phyloP scores from a whole-genome alignment of 2,329 filamentous ascomycete species.

The Paracoccidioides brasiliensis region DNA sequence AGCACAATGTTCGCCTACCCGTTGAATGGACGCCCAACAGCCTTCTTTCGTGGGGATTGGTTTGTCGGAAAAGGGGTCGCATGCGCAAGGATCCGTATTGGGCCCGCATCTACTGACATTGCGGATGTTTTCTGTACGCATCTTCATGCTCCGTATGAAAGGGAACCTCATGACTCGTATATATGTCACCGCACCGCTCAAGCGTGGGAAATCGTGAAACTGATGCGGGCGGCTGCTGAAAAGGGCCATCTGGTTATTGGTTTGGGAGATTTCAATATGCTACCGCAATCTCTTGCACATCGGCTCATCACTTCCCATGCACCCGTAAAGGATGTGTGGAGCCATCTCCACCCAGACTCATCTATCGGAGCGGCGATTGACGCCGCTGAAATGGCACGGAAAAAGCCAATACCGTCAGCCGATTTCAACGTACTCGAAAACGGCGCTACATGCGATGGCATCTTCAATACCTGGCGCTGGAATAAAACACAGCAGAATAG shows the following conservation, averaged over 20 bases:
- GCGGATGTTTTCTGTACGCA: constrained; percentile 90
- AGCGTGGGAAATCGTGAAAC: constrained; percentile 86
- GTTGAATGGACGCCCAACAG: constrained; percentile 85
- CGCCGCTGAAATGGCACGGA: constrained; percentile 51
- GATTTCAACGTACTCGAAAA: constrained; percentile 67
- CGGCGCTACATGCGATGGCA: constrained; percentile 74
- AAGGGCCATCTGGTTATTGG: constrained; percentile 73
- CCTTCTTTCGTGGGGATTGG: constrained; percentile 92
- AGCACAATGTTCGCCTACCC: constrained; percentile 75
- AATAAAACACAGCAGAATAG: constrained; percentile 54
- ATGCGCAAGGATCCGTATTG: constrained; percentile 63
- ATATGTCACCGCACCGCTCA: constrained; percentile 82
- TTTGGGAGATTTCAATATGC: constrained; percentile 92
- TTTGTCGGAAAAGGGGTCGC: constrained; percentile 92
- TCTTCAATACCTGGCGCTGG: constrained; percentile 92
- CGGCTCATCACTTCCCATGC: constrained; percentile 66
- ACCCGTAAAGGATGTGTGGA: constrained; percentile 73
- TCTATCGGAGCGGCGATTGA: constrained; percentile 63
- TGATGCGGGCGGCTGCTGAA: constrained; percentile 69
- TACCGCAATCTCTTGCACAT: constrained; percentile 75
- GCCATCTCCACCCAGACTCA: constrained; percentile 67
- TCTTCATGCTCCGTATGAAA: constrained; percentile 77
- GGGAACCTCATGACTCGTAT: constrained; percentile 68
- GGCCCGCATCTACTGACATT: constrained; percentile 49
- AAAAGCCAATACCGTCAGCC: constrained; percentile 57